These are phyloP conservation scores for Ophiocytium majus DNA, from an alignment of 352 stramenopile genomes.

Conservation along the genomic window DNA sequence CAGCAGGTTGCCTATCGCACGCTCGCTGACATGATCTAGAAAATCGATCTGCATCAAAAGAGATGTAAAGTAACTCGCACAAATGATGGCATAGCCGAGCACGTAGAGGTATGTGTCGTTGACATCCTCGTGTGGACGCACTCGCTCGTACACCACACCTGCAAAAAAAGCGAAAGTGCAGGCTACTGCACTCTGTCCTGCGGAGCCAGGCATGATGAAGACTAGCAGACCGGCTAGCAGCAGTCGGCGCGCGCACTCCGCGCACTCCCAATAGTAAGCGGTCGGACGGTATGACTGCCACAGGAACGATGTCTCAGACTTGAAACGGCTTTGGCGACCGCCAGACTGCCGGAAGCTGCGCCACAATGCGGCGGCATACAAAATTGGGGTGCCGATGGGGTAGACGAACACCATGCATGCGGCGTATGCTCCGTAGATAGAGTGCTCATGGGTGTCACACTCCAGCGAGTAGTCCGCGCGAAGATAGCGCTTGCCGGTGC, in stretches of 20 bases:
- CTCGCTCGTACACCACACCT: neutral
- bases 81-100: neutral
- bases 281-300: constrained; percentile 36
- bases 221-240: constrained; percentile 40
- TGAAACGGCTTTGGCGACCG: too few species aligned
- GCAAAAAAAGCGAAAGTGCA: constrained; percentile 15
- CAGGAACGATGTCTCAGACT: neutral
- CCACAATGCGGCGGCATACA: constrained; percentile 27
- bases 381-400: constrained; percentile 47
- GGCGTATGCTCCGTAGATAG: neutral
- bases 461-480: constrained; percentile 50
- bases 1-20: neutral
- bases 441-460: constrained; percentile 19
- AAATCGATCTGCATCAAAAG: neutral
- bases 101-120: neutral
- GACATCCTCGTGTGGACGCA: neutral
- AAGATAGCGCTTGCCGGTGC: constrained; percentile 32
- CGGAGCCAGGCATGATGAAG: constrained; percentile 43
- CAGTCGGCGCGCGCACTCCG: constrained; percentile 39
- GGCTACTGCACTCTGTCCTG: constrained; percentile 35
- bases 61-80: neutral
- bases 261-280: constrained; percentile 46
- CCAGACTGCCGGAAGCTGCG: neutral
- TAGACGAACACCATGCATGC: constrained; percentile 27
- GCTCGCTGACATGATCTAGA: neutral